phyloP scores from a whole-genome alignment of 2,329 filamentous ascomycete genomes.

The Fusarium algeriense region DNA sequence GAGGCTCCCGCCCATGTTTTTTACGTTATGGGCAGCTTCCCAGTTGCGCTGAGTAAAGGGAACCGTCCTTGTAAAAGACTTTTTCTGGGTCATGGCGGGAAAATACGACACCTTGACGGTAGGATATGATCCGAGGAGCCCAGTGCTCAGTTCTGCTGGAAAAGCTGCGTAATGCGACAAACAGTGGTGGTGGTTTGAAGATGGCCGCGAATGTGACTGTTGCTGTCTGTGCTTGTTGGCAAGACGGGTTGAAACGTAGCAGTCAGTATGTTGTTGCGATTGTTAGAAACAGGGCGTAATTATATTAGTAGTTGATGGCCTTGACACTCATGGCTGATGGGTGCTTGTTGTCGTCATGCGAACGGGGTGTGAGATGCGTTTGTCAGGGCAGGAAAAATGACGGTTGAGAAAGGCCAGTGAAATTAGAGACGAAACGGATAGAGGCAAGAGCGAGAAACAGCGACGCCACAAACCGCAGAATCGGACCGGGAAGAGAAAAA shows the following conservation, averaged over 20 bases:
- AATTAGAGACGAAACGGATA: conserved; percentile 27
- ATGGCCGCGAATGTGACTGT: conserved; percentile 1
- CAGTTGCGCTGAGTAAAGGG: conserved; percentile 69
- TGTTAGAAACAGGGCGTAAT: conserved; percentile 18
- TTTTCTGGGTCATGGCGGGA: conserved; percentile 62
- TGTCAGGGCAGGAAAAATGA: conserved; percentile 25
- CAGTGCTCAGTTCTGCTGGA: conserved; percentile 15
- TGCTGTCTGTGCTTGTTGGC: conserved; percentile 3
- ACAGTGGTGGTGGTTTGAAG: background rate
- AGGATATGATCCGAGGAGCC: conserved; percentile 22
- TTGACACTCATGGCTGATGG: conserved; percentile 40
- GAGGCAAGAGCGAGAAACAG: conserved; percentile 29
- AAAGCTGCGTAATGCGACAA: conserved; percentile 14
- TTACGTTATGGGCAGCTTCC: conserved; percentile 61
- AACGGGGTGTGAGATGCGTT: conserved; percentile 22
- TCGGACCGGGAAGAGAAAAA: conserved; percentile 2
- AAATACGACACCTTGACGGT: conserved; percentile 51
- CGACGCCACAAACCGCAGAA: conserved; percentile 35
- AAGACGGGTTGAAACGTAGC: conserved; percentile 4
- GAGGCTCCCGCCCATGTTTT: conserved; percentile 56
- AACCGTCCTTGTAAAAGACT: conserved; percentile 61
- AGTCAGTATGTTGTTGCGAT: conserved; percentile 7
- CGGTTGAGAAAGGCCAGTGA: conserved; percentile 19
- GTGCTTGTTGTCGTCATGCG: conserved; percentile 36
- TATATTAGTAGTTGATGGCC: conserved; percentile 39